Evolutionary conservation across 306 rosid species (phyloP).

Genomic region (Acmispon strigosus): DNA sequence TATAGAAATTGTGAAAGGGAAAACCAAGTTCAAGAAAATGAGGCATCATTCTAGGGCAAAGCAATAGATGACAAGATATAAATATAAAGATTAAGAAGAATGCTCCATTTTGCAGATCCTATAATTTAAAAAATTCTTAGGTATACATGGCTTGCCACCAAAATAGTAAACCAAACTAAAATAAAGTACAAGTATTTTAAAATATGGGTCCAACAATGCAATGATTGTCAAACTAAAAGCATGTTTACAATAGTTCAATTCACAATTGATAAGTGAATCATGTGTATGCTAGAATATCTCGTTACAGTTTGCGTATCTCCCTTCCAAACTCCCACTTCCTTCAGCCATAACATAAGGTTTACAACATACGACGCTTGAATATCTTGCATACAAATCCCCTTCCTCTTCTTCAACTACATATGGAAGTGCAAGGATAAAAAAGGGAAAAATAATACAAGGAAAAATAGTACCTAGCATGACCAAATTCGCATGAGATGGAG

Average conservation of each 20-base stretch:
- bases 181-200: neutral
- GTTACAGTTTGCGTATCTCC: neutral
- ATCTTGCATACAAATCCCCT: neutral
- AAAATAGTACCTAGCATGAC: slow-evolving; percentile 68
- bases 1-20: neutral
- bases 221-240: neutral
- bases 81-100: neutral
- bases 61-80: neutral
- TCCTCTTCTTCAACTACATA: slow-evolving; percentile 1
- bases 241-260: neutral
- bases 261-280: neutral
- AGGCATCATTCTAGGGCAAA: neutral
- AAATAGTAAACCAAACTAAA: neutral
- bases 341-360: slow-evolving; percentile 3
- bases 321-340: neutral
- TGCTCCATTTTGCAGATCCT: neutral
- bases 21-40: neutral
- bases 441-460: neutral
- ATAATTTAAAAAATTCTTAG: neutral
- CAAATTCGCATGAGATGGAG: slow-evolving; percentile 64
- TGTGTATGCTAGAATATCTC: neutral
- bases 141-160: neutral
- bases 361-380: neutral
- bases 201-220: neutral
- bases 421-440: slow-evolving; percentile 13